Conservation (phyloP, 1,284 basidiomycete genomes). For the Nidula niveotomentosa region DNA sequence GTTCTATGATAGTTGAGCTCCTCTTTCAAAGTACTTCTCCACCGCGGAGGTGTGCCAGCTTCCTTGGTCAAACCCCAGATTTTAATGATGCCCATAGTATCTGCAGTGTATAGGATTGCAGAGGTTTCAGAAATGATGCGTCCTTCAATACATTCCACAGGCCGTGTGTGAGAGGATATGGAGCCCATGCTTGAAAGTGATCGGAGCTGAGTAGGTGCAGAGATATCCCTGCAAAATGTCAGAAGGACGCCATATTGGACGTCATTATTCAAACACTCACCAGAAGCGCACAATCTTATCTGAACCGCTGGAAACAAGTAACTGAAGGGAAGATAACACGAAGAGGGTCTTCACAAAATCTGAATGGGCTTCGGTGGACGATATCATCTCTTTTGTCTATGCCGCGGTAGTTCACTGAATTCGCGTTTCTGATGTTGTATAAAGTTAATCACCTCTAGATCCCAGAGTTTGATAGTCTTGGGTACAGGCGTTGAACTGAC, state of each 20-base stretch:
- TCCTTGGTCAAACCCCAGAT: slow-evolving; percentile 67
- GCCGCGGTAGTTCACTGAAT: no score
- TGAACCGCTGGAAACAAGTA: slow-evolving; percentile 87
- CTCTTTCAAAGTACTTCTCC: slow-evolving; percentile 52
- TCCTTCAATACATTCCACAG: slow-evolving; percentile 65
- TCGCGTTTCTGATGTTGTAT: no score
- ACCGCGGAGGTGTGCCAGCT: slow-evolving; percentile 41
- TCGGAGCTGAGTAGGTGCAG: slow-evolving; percentile 35
- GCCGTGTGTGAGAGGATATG: slow-evolving; percentile 72
- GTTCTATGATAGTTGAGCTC: slow-evolving; percentile 77
- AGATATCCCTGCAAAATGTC: slow-evolving; percentile 55
- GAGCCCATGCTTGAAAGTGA: slow-evolving; percentile 58
- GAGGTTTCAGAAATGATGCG: slow-evolving; percentile 39
- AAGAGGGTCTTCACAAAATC: slow-evolving; percentile 88
- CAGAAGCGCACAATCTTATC: slow-evolving; percentile 91
- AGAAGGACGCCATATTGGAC: background rate
- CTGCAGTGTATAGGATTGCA: slow-evolving; percentile 71
- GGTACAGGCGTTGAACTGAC: slow-evolving; percentile 4
- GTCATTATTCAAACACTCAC: slow-evolving; percentile 37
- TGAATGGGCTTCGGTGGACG: slow-evolving; percentile 73
- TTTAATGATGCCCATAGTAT: slow-evolving; percentile 85
- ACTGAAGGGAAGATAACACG: slow-evolving; percentile 59
- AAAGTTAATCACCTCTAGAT: slow-evolving; percentile 55
- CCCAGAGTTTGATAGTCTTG: slow-evolving; percentile 84
- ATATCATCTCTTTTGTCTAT: slow-evolving; percentile 71